Percentiles rank a stretch among this genome's conserved stretches.
These are phyloP conservation scores for Phytophthora brassicae DNA, from an alignment of 352 stramenopile genomes.

Conservation along the genomic window DNA sequence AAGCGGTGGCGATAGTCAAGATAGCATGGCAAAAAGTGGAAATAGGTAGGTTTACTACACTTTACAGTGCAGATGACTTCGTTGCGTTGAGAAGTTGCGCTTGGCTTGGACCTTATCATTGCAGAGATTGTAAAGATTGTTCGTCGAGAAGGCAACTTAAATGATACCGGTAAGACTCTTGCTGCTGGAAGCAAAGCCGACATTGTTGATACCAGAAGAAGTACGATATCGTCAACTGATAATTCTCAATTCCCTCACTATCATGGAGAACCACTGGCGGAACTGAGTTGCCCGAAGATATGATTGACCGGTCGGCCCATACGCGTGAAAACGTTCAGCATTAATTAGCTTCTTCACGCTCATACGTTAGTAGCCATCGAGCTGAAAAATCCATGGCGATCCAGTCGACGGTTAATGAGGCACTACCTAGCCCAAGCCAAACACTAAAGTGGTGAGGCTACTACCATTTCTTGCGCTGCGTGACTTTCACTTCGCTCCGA, in stretches of 20 bases:
- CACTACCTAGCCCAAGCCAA: too few species aligned
- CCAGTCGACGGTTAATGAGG: too few species aligned
- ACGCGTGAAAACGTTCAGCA: neutral
- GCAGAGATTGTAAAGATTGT: neutral
- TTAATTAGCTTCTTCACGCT: neutral
- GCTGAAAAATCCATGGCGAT: too few species aligned
- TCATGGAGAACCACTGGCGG: slow-evolving; percentile 7
- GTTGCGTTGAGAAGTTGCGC: neutral
- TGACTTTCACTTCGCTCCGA: too few species aligned
- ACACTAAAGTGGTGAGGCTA: too few species aligned
- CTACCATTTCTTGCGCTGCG: too few species aligned
- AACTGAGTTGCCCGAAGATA: neutral
- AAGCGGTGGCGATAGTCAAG: neutral
- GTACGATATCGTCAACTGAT: too few species aligned
- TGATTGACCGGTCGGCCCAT: neutral
- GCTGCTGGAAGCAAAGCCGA: neutral
- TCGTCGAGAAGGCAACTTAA: neutral
- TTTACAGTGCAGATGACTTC: neutral
- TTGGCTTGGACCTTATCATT: neutral
- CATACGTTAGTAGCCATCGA: too few species aligned
- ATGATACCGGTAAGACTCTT: neutral
- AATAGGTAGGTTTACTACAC: neutral
- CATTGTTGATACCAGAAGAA: too few species aligned
- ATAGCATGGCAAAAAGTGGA: slow-evolving; percentile 3
- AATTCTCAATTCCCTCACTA: neutral